Evolutionary conservation across 2,329 filamentous ascomycete species (phyloP), one percentile per base, ranked within the genome.

Genomic region (Trichoderma sp.): DNA sequence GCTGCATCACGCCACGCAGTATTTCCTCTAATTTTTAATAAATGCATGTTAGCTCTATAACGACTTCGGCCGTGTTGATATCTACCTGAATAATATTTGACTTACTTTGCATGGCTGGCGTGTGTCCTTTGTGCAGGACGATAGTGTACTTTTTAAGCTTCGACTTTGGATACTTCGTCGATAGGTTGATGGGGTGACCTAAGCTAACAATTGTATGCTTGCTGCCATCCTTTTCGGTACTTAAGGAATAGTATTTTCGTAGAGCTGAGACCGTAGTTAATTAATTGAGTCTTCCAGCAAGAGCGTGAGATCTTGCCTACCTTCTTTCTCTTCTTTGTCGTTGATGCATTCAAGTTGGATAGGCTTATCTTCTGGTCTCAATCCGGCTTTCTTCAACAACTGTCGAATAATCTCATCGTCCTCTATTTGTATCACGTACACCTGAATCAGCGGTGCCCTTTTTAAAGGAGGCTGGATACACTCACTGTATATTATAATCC

Each of bases 401-500:
- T 57, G 47, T 8, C 71, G 68, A 32, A 72, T 72, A 2, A 26
- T 51, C 14, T 73, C 58, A n/a, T 71, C 72, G 12, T 71, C 72
- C 51, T 73, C 71, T 73, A 14, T 21, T 21, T 11, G 12, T 4
- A 11, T 9, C 8, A 21, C 2, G 34, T 18, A 1, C 0, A 9
- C 2, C 14, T 21, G 4, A 12, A 18, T 34, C 4, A 51, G 28
- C 7, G 0, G 9, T 28, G 3, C 26, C 2, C 3, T 18, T 21
- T 2, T 5, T 21, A 4, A 43, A 28, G 32, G 12, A 2, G 11
- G 18, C 18, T 9, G 1, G 7, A 12, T 34, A 1, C 3, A 47
- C 71, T 58, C 14, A 74, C 73, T 73, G 30, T 73, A 74, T 30
- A 74, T 71, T 26, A 74, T 71, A 32, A 74, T 72, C 4, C 73